Evolutionary conservation across 257 asterid species (phyloP), one percentile per base, ranked within the genome.

Genomic region (Capsicum rhomboideum): DNA sequence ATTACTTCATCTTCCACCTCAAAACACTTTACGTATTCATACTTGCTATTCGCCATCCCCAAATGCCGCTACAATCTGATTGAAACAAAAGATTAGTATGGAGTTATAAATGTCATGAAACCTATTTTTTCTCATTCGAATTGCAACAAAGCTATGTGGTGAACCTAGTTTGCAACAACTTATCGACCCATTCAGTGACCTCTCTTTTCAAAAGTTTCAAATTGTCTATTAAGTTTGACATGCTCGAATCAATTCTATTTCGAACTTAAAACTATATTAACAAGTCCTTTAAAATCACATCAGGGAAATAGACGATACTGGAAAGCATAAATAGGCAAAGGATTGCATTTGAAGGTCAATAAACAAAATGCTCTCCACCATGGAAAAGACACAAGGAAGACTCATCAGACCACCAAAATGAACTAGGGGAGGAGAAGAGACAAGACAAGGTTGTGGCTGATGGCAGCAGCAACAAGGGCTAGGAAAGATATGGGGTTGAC

Each of bases 11-110:
- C 97, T 81, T 90, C 92, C 68, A 80, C 82, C 88, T 96, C 99
- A 80, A 88, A 93, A 8, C 91, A 86, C 87, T 94, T 94, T 52
- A 96, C 98, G 18, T 93, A 96, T 89, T 94, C 97, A 44, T 93
- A 96, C 90, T 89, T 93, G 90, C 95, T 93, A 68, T 93, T 93
- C 29, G 97, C 98, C 99, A 94, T 95, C 26, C 63, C 84, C 40
- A 72, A 14, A 74, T 74, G 58, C 21, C 4, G 40, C 40, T 13
- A 23, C 80, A 72, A 72, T 10, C 31, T 11, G n/a, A 72, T n/a
- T 11, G 28, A 42, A 42, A 72, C n/a, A 72, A 72, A 42, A 40
- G 37, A 42, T 37, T 20, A 11, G 20, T 5, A 10, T 18, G 9
- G 20, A 40, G 54, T 11, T n/a, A 72, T n/a, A n/a, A 11, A 72